phyloP scores from a whole-genome alignment of 2,329 filamentous ascomycete genomes.

The Penicillium sp. region DNA sequence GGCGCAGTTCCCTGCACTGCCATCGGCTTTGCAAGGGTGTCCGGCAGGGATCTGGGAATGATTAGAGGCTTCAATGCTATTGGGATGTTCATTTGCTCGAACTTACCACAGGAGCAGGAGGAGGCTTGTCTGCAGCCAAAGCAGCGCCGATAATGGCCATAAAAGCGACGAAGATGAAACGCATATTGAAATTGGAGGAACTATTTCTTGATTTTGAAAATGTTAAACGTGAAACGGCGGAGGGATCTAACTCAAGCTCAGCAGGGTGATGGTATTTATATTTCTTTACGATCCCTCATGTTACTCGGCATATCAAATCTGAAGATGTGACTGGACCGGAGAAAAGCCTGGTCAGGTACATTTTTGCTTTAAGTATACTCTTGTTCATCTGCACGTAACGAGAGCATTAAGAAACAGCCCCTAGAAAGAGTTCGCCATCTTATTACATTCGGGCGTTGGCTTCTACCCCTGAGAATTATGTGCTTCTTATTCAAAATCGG shows the following conservation, averaged over 20 bases:
- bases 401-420: background rate
- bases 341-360: background rate
- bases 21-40: slow-evolving; percentile 1
- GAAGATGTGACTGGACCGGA: background rate
- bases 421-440: background rate
- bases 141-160: background rate
- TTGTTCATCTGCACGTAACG: background rate
- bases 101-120: background rate
- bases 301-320: background rate
- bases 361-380: background rate
- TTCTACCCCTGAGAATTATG: background rate
- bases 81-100: too few relatives aligned
- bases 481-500: background rate
- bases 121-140: slow-evolving; percentile 1
- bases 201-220: background rate
- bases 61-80: background rate
- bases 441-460: background rate
- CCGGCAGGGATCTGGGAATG: background rate
- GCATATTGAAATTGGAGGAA: background rate
- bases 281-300: background rate
- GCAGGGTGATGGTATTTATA: background rate
- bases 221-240: background rate
- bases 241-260: background rate
- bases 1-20: slow-evolving; percentile 2
- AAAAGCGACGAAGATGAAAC: background rate